phyloP scores from a whole-genome alignment of 2,329 filamentous ascomycete species.

The Corniculantispora saksenae region DNA sequence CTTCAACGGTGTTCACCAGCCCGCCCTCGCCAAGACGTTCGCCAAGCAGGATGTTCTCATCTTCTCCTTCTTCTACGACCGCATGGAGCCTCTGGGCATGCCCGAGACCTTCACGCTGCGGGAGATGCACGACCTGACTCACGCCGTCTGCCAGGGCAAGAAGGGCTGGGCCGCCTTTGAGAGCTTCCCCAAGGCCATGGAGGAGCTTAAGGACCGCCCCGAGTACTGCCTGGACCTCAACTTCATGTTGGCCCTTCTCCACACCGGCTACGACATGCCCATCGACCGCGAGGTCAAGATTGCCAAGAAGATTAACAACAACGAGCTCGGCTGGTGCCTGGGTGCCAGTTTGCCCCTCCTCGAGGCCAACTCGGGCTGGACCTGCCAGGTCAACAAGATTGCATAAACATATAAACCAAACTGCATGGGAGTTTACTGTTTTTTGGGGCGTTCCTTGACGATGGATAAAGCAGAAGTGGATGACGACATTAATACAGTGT shows the following conservation, averaged over 20 bases:
- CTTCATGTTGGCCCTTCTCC: constrained; percentile 90
- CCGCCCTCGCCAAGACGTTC: constrained; percentile 89
- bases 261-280: constrained; percentile 98
- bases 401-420: constrained; percentile 44
- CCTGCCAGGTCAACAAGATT: constrained; percentile 76
- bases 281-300: constrained; percentile 95
- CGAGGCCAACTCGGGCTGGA: constrained; percentile 80
- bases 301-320: constrained; percentile 97
- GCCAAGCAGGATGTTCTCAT: constrained; percentile 89
- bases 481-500: neutral
- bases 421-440: constrained; percentile 11
- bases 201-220: constrained; percentile 78
- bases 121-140: constrained; percentile 83
- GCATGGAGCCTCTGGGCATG: constrained; percentile 91
- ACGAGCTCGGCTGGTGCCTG: constrained; percentile 96
- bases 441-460: constrained; percentile 1
- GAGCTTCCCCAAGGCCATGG: constrained; percentile 72
- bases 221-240: constrained; percentile 94
- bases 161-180: constrained; percentile 78
- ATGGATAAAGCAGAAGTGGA: neutral
- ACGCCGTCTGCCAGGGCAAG: constrained; percentile 81
- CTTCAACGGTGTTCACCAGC: constrained; percentile 97
- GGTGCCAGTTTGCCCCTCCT: constrained; percentile 90
- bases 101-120: constrained; percentile 93
- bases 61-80: constrained; percentile 98